Percentiles rank a stretch among this genome's conserved stretches.
These are phyloP conservation scores for Leishmania tropica DNA, from an alignment of 208 protist species.

Conservation along the genomic window DNA sequence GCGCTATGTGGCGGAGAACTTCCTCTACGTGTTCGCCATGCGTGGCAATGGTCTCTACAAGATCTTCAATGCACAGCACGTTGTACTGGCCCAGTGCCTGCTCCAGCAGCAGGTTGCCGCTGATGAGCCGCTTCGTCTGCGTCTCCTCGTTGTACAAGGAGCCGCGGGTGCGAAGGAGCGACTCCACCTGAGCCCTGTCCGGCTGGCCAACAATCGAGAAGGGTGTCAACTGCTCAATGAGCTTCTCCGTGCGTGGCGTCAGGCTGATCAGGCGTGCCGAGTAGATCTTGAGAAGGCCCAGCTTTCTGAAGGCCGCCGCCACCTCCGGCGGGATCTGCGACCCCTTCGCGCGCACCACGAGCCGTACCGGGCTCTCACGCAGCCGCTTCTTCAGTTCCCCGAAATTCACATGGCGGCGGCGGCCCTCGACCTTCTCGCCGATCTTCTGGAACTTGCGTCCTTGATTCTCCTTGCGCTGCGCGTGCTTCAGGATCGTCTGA, in stretches of 20 bases:
- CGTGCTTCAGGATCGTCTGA: conserved; percentile 86
- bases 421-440: conserved; percentile 68
- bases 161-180: conserved; percentile 85
- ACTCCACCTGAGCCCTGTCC: conserved; percentile 69
- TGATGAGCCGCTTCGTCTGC: conserved; percentile 73
- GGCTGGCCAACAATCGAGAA: conserved; percentile 86
- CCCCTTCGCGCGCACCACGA: conserved; percentile 85
- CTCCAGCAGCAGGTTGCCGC: conserved; percentile 89
- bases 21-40: conserved; percentile 69
- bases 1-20: conserved; percentile 72
- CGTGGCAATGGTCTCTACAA: conserved; percentile 74
- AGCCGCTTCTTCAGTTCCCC: conserved; percentile 41
- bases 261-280: conserved; percentile 68
- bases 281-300: conserved; percentile 85
- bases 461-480: conserved; percentile 75
- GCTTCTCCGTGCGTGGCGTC: conserved; percentile 55
- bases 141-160: conserved; percentile 77
- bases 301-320: conserved; percentile 54
- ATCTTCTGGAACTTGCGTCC: conserved; percentile 79
- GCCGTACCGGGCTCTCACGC: conserved; percentile 52
- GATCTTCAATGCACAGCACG: conserved; percentile 89
- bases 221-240: conserved; percentile 77
- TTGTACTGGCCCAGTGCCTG: conserved; percentile 84
- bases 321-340: conserved; percentile 80
- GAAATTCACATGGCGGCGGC: conserved; percentile 36